Evolutionary conservation across 148 eudicot species (phyloP).

Genomic region (Rhododendron kiyosumense): DNA sequence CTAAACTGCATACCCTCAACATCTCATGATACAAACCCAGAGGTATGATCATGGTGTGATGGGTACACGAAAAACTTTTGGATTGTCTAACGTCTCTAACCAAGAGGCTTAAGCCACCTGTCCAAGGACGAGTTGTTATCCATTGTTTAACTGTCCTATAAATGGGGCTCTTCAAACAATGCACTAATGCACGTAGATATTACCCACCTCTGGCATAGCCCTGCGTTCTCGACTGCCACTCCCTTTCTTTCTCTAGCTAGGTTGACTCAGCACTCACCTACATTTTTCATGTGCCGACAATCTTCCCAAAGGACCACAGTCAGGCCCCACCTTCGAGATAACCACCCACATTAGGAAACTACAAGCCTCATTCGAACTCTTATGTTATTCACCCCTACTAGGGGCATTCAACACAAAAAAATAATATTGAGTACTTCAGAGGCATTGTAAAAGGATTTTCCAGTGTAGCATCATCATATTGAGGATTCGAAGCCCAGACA

Average conservation of each 20-base stretch:
- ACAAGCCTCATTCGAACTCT: background rate
- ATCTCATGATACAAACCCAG: background rate
- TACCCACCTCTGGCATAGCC: background rate
- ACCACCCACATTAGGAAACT: background rate
- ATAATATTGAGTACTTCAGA: background rate
- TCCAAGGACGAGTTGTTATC: background rate
- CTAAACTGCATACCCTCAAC: background rate
- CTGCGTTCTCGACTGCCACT: background rate
- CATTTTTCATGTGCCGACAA: background rate
- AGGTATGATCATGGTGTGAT: background rate
- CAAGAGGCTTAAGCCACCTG: background rate
- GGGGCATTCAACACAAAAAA: background rate
- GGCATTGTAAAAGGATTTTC: background rate
- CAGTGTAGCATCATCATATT: background rate
- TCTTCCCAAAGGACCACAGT: background rate
- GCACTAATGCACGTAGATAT: background rate
- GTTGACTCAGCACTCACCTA: background rate
- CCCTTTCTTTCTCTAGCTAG: background rate
- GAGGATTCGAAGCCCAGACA: background rate
- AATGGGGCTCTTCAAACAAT: background rate
- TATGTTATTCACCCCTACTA: background rate
- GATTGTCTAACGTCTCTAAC: background rate
- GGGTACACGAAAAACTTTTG: background rate
- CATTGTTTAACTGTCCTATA: background rate
- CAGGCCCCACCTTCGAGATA: background rate